Conservation (phyloP, 1,139 yeast species). For the Suhomyces yuchorum region DNA sequence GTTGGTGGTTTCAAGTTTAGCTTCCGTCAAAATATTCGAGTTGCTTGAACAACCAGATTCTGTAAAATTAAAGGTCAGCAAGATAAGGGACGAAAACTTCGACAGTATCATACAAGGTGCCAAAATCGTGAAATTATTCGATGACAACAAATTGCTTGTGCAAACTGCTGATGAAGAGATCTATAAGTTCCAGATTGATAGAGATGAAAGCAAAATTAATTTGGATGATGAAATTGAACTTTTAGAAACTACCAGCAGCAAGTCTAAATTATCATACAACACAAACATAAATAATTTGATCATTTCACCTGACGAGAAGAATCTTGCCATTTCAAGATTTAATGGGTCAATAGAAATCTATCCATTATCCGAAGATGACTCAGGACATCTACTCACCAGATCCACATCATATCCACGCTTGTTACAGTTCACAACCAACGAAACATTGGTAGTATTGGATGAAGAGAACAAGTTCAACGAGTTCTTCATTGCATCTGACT, state of each 20-base stretch:
- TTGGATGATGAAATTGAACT: conserved; percentile 46
- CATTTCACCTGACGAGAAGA: conserved; percentile 45
- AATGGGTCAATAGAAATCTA: conserved; percentile 67
- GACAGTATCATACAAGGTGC: conserved; percentile 58
- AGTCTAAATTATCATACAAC: conserved; percentile 33
- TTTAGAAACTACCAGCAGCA: conserved; percentile 26
- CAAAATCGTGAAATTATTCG: conserved; percentile 48
- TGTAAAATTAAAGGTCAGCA: conserved; percentile 51
- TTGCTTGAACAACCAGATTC: conserved; percentile 29
- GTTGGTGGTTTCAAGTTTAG: conserved; percentile 71
- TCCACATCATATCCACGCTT: conserved; percentile 64
- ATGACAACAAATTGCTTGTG: conserved; percentile 50
- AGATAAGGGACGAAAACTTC: conserved; percentile 53
- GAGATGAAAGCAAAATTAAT: conserved; percentile 25
- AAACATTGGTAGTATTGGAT: conserved; percentile 64
- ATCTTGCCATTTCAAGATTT: conserved; percentile 58
- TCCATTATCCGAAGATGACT: conserved; percentile 21
- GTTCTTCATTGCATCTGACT: conserved; percentile 35
- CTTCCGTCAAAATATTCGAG: conserved; percentile 68
- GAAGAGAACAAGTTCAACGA: conserved; percentile 78
- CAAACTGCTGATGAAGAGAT: conserved; percentile 71
- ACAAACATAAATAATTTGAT: conserved; percentile 54
- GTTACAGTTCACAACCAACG: conserved; percentile 53
- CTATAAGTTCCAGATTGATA: conserved; percentile 46
- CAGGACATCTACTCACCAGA: conserved; percentile 43